Conservation (phyloP, 2,329 filamentous ascomycete species). For the Cadophora sp. region DNA sequence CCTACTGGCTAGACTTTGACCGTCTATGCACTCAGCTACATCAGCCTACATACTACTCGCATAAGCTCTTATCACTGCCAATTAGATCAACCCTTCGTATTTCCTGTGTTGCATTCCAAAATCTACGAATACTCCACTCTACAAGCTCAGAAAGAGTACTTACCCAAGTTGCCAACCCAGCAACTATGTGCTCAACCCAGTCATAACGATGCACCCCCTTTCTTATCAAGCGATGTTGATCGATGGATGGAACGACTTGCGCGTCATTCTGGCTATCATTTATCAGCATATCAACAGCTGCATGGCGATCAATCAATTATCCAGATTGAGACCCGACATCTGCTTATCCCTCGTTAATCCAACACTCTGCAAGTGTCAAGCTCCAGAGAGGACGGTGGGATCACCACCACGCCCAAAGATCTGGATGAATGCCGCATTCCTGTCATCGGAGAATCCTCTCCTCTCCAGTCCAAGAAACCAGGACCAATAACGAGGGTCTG, state of each 20-base stretch:
- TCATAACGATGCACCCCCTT: slow-evolving; percentile 4
- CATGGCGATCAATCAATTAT: slow-evolving; percentile 35
- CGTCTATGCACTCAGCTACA: slow-evolving; percentile 1
- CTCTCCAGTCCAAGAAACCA: neutral
- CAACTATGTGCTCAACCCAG: neutral
- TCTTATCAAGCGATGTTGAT: slow-evolving; percentile 19
- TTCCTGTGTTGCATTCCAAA: neutral
- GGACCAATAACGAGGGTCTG: slow-evolving; percentile 4
- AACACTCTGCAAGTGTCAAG: slow-evolving; percentile 26
- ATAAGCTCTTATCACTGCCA: slow-evolving; percentile 1
- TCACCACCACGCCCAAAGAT: neutral
- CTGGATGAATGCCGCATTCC: slow-evolving; percentile 12
- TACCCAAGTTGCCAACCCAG: neutral
- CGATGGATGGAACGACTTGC: slow-evolving; percentile 21
- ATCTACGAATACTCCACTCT: slow-evolving; percentile 1
- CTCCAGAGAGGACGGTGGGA: slow-evolving; percentile 1
- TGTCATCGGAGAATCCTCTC: slow-evolving; percentile 15
- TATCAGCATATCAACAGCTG: slow-evolving; percentile 24
- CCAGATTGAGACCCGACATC: slow-evolving; percentile 29
- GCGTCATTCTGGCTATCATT: slow-evolving; percentile 23
- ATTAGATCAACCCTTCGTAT: slow-evolving; percentile 1
- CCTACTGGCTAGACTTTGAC: neutral
- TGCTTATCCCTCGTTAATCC: slow-evolving; percentile 32
- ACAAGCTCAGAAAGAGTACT: neutral
- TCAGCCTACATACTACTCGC: slow-evolving; percentile 4